Base-by-base conservation (phyloP, 2,329 filamentous ascomycete genomes). In the Penicillium crustosum region DNA sequence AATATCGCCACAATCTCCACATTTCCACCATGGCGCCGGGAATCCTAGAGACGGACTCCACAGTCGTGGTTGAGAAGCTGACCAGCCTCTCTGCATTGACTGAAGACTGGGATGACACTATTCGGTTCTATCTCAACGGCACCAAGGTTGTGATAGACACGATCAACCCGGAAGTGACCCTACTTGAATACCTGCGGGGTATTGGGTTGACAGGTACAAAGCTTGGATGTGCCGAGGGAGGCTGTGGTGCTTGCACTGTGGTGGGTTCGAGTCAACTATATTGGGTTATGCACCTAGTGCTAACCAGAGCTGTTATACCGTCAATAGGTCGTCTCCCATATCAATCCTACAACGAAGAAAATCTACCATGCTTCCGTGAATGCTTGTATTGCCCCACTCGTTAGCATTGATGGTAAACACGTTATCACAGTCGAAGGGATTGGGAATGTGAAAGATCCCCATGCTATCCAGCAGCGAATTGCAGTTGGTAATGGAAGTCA, bases 341-440 rank as follows among this genome's bases (percentile, higher is more conserved):
- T 89, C 71, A 97, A 97, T 70, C 92, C 92, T 1, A 96, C 91
- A 4, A 97, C 93, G 6, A 90, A 90, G 69, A 85, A 90, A 73
- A 90, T 97, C 66, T 97, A 97, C 71, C 93, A 99, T 80, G 94
- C 94, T 57, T 95, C 91, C 53, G 91, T 97, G 59, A 99, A 99
- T 73, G 94, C 94, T 42, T 99, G 94, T 73, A 81, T 99, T 52
- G 93, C 94, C 12, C 94, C 94, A 7, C 82, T 99, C 47, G 90
- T 92, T 65, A 96, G 92, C 68, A 85, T 97, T 43, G 94, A 97
- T 73, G 94, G 94, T 44, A 99, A 99, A 74, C 94, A 99, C 83
- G 91, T 97, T 70, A 93, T 99, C 71, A 99, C 94, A 3, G 88
- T 99, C 41, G 94, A 99, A 77, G 94, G 94, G 7, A 97, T 99